Conservation (phyloP, 2,329 filamentous ascomycete species). For the Aureobasidium mangrovei region DNA sequence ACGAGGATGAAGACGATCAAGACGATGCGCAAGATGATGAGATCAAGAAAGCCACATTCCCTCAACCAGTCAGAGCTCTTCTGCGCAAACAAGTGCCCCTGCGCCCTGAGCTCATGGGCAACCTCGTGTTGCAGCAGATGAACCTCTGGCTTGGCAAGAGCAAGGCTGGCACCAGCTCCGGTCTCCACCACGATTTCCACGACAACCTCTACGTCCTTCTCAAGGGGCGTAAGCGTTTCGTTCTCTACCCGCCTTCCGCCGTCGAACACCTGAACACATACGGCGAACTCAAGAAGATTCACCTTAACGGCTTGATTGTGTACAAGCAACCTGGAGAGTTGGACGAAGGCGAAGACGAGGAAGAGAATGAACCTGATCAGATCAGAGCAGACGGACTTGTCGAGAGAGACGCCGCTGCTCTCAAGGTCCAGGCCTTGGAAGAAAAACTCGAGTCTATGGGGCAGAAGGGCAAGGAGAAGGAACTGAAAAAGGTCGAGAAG, state of each 20-base stretch:
- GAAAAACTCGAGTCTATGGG: slow-evolving; percentile 1
- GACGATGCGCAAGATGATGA: background rate
- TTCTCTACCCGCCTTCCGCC: slow-evolving; percentile 1
- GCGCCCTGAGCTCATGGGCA: slow-evolving; percentile 5
- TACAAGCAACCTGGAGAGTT: slow-evolving; percentile 8
- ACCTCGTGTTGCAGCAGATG: slow-evolving; percentile 13
- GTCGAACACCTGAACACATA: slow-evolving; percentile 2
- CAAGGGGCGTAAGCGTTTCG: slow-evolving; percentile 11
- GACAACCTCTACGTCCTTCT: slow-evolving; percentile 11
- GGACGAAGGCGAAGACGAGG: background rate
- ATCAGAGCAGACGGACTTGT: slow-evolving; percentile 11
- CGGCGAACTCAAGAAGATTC: slow-evolving; percentile 1
- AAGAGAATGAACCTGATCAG: background rate
- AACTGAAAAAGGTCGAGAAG: background rate
- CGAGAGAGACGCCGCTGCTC: slow-evolving; percentile 3
- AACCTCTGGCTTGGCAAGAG: slow-evolving; percentile 12
- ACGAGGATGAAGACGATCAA: background rate
- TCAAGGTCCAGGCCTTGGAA: slow-evolving; percentile 7
- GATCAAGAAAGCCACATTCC: slow-evolving; percentile 1
- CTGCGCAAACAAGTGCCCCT: slow-evolving; percentile 3
- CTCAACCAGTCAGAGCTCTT: slow-evolving; percentile 6
- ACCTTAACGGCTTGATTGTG: slow-evolving; percentile 8
- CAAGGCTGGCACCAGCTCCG: slow-evolving; percentile 5
- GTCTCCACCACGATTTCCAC: slow-evolving; percentile 13
- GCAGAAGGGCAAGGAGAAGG: background rate